Evolutionary conservation across 805 yeast genomes (phyloP).

Genomic region (Zygoascus tannicola): DNA sequence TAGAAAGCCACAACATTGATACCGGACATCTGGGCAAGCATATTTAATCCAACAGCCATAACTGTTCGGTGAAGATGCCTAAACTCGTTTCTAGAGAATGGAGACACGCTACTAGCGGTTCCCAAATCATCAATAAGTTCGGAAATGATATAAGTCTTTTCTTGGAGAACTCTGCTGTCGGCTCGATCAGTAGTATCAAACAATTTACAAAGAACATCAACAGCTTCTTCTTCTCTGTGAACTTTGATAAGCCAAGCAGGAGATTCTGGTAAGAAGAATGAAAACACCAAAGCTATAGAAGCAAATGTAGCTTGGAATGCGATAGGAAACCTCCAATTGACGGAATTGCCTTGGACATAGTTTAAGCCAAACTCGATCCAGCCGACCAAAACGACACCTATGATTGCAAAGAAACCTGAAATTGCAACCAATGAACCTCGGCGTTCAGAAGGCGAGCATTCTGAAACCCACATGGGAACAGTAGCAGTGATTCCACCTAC

Average conservation of each 20-base stretch:
- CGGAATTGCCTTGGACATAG: constrained; percentile 20
- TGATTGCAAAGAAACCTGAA: constrained; percentile 15
- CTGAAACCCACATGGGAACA: constrained; percentile 76
- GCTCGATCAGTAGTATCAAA: constrained; percentile 13
- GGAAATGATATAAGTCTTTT: no score
- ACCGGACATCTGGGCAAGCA: constrained; percentile 59
- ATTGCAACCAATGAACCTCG: constrained; percentile 43
- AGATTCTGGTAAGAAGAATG: constrained; percentile 62
- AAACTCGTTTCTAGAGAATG: constrained; percentile 34
- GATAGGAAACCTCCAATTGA: constrained; percentile 22
- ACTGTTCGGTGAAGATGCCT: constrained; percentile 39
- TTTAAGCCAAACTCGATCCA: constrained; percentile 22
- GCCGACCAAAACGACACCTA: constrained; percentile 28
- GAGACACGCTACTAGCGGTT: constrained; percentile 26
- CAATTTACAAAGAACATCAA: constrained; percentile 13
- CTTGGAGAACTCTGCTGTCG: constrained; percentile 1
- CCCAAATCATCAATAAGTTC: constrained; percentile 18
- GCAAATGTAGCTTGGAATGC: constrained; percentile 39
- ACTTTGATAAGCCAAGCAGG: constrained; percentile 71
- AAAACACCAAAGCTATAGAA: constrained; percentile 36
- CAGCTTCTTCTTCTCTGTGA: constrained; percentile 57
- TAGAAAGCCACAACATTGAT: constrained; percentile 39
- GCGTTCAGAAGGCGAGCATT: constrained; percentile 53
- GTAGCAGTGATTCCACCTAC: constrained; percentile 70
- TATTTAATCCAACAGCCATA: constrained; percentile 29